These are phyloP conservation scores for Setaria italica DNA, from an alignment of 202 grass and related monocot genomes.

Conservation along the genomic window DNA sequence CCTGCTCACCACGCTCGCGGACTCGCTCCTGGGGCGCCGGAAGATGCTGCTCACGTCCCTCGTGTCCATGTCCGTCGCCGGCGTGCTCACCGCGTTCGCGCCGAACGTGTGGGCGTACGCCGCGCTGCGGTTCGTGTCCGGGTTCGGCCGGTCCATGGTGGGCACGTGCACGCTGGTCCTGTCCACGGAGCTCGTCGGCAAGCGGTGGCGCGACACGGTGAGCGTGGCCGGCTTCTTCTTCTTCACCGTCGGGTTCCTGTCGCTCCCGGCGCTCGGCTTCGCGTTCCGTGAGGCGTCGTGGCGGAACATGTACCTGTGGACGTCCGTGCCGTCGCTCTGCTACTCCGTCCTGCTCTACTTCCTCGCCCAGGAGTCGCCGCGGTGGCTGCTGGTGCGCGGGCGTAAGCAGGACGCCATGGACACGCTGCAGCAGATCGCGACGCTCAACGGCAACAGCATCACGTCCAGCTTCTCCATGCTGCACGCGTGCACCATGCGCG, in stretches of 20 bases:
- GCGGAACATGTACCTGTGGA: slow-evolving; percentile 83
- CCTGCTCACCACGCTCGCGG: slow-evolving; percentile 74
- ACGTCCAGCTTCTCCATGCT: slow-evolving; percentile 88
- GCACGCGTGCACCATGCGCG: slow-evolving; percentile 49
- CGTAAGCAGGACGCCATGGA: slow-evolving; percentile 79
- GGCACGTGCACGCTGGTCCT: slow-evolving; percentile 74
- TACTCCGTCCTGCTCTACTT: slow-evolving; percentile 67
- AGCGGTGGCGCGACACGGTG: slow-evolving; percentile 75
- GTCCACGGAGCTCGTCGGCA: slow-evolving; percentile 71
- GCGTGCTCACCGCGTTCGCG: slow-evolving; percentile 63
- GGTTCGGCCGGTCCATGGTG: slow-evolving; percentile 73
- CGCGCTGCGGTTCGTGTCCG: slow-evolving; percentile 69
- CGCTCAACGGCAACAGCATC: slow-evolving; percentile 58
- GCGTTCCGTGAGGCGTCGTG: slow-evolving; percentile 57
- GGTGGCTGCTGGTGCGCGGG: slow-evolving; percentile 90
- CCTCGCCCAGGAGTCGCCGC: slow-evolving; percentile 81
- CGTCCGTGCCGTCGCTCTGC: slow-evolving; percentile 65
- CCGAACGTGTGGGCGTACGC: slow-evolving; percentile 91
- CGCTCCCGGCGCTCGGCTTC: slow-evolving; percentile 81
- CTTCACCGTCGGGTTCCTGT: slow-evolving; percentile 85
- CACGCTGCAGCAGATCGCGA: slow-evolving; percentile 54
- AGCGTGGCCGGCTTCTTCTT: slow-evolving; percentile 76
- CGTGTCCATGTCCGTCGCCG: slow-evolving; percentile 69
- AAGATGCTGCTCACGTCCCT: slow-evolving; percentile 73
- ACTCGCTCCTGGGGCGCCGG: slow-evolving; percentile 77